Evolutionary conservation across 192 early-diverging fungal species (phyloP), one percentile per base, ranked within the genome.

Genomic region (Coemansia sp.): DNA sequence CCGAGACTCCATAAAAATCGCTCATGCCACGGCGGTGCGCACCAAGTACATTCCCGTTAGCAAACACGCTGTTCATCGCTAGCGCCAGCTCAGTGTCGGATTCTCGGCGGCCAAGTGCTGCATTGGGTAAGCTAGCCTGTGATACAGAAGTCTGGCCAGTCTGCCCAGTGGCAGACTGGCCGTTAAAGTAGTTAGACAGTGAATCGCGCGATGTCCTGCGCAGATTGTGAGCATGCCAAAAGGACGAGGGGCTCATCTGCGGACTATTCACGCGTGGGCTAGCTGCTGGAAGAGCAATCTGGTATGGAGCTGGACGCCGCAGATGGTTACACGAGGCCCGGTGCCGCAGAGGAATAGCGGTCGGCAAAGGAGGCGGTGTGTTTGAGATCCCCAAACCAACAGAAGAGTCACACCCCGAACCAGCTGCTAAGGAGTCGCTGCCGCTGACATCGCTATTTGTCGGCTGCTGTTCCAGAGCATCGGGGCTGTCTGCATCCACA

Each of bases 41-140:
- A 4, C 80, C 80, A 63, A 77, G 64, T 37, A 77, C 69, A 32
- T 83, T 75, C 38, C 71, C 80, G 39, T 70, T 73, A 17, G 69
- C 71, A 74, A 83, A 83, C 16, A 72, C 80, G 42, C 64, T 68
- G 58, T 83, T 76, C 80, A 83, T 83, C 0, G 80, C 80, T 65
- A 83, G 68, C 25, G 80, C 80, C 57, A 83, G 69, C 65, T 83
- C 80, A 0, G 69, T 75, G 43, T 83, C 80, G 8, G 80, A 83
- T 57, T 83, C 80, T n/a, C 80, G 71, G 17, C 80, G 71, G 14
- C 55, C 69, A 58, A 67, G 65, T 41, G 51, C 49, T 10, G 42
- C 64, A 2, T 49, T 57, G 8, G 74, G 64, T 51, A 67, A 14
- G 19, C 40, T 59, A 22, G 16, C 38, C 25, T 59, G 57, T 17